Conservation (phyloP, 495 filamentous ascomycete genomes). For the Aspergillus kassunensis region DNA sequence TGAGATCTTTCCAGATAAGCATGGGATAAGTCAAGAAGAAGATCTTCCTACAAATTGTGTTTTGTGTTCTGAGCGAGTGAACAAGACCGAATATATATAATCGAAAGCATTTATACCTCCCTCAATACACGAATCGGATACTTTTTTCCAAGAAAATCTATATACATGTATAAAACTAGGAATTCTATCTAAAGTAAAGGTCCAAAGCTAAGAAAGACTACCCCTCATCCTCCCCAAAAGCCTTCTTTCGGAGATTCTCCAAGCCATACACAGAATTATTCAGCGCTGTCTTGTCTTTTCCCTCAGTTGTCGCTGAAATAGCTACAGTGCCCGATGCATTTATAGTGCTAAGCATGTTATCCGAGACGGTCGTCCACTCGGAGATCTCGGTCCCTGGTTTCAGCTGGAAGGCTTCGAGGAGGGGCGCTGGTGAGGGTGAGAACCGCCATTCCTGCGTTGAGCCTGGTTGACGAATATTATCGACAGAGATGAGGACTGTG, state of each 20-base stretch:
- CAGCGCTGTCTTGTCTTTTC: conserved; percentile 30
- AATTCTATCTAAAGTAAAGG: neutral
- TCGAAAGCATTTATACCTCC: neutral
- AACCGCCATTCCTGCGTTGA: conserved; percentile 37
- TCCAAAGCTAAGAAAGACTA: neutral
- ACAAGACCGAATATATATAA: too few species aligned
- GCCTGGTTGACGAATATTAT: conserved; percentile 42
- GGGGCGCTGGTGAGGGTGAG: conserved; percentile 15
- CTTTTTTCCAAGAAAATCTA: neutral
- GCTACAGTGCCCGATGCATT: conserved; percentile 33
- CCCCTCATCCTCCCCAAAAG: conserved; percentile 20
- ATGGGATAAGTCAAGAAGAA: neutral
- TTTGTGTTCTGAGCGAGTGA: neutral
- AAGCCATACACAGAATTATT: conserved; percentile 63
- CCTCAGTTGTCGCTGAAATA: conserved; percentile 27
- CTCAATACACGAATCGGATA: neutral
- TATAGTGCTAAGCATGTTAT: conserved; percentile 23
- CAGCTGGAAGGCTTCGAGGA: conserved; percentile 29
- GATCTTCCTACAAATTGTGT: neutral
- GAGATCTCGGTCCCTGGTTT: conserved; percentile 14
- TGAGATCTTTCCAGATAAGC: too few species aligned
- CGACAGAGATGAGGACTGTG: conserved; percentile 54
- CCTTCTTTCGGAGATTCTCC: conserved; percentile 67
- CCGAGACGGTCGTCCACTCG: conserved; percentile 23
- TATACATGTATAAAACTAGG: neutral